Evolutionary conservation across 2,329 filamentous ascomycete species (phyloP).

Genomic region (Nemania serpens): DNA sequence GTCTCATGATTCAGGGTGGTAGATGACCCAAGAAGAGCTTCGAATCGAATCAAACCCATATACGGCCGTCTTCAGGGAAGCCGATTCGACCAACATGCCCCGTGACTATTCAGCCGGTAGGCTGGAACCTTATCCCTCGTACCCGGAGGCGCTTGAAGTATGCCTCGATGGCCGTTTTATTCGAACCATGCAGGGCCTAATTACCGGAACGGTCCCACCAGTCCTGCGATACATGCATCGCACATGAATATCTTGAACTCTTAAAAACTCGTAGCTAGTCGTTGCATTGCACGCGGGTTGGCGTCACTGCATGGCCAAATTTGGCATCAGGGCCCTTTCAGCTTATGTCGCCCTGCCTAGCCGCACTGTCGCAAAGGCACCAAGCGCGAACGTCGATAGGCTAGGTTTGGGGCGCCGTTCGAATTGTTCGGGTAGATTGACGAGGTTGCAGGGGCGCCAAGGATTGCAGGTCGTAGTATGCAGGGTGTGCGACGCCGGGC

Average conservation of each 20-base stretch:
- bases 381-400: background rate
- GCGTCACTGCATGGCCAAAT: too few relatives aligned
- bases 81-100: background rate
- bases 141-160: too few relatives aligned
- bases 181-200: too few relatives aligned
- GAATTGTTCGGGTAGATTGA: background rate
- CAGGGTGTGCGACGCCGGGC: background rate
- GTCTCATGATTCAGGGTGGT: background rate
- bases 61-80: background rate
- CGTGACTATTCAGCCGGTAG: background rate
- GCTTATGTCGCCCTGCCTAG: background rate
- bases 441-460: background rate
- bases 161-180: too few relatives aligned
- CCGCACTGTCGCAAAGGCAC: background rate
- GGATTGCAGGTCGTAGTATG: background rate
- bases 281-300: too few relatives aligned
- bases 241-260: too few relatives aligned
- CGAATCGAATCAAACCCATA: background rate
- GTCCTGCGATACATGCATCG: too few relatives aligned
- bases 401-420: background rate
- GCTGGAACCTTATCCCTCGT: too few relatives aligned
- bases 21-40: background rate
- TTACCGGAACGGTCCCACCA: too few relatives aligned
- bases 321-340: background rate
- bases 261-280: background rate